These are phyloP conservation scores for Podospora didyma DNA, from an alignment of 495 filamentous ascomycete species.

Conservation along the genomic window DNA sequence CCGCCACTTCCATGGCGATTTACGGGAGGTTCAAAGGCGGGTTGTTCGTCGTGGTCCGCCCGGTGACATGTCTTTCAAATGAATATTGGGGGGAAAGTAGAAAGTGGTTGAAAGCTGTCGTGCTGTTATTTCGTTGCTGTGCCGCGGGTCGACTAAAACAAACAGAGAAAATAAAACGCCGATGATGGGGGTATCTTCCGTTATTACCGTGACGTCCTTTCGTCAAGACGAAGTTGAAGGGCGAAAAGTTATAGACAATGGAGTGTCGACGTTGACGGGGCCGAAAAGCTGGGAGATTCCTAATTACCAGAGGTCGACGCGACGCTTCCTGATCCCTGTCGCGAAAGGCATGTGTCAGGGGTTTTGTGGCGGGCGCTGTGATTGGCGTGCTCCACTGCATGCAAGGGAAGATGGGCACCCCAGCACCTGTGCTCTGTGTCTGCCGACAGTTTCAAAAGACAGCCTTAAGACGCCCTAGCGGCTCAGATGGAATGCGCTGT, in stretches of 20 bases:
- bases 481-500: background rate
- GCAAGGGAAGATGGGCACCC: background rate
- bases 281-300: background rate
- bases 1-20: constrained; percentile 44
- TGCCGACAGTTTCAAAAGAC: background rate
- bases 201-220: background rate
- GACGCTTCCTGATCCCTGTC: constrained; percentile 17
- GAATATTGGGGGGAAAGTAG: constrained; percentile 1
- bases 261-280: background rate
- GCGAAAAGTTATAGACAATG: background rate
- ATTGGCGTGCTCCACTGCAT: constrained; percentile 8
- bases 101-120: background rate
- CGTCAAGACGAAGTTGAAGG: background rate
- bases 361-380: constrained; percentile 5
- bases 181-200: background rate
- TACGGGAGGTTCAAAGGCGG: constrained; percentile 1
- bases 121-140: background rate
- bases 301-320: constrained; percentile 4
- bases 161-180: background rate
- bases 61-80: constrained; percentile 15
- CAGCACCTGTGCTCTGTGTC: background rate
- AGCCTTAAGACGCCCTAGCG: background rate
- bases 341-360: constrained; percentile 22
- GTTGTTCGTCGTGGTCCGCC: constrained; percentile 12
- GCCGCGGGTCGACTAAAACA: background rate